A percentile compares a stretch with the other conserved stretches of the same genome.
These are phyloP conservation scores for Ogataea sp. DNA, from an alignment of 805 yeast species.

Conservation along the genomic window DNA sequence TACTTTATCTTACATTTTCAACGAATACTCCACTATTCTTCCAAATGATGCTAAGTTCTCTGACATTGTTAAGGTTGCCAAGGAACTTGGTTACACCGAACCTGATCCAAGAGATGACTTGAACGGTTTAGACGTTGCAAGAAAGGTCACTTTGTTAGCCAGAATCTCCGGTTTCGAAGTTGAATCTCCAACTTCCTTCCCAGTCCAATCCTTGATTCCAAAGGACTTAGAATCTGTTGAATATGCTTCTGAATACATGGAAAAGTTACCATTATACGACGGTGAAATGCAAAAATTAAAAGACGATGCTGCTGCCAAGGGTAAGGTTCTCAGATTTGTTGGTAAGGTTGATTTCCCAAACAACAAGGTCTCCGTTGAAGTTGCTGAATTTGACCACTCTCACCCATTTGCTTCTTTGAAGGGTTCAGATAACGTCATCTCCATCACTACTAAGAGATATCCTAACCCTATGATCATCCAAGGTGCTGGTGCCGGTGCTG, in stretches of 20 bases:
- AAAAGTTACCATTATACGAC: slow-evolving; percentile 77
- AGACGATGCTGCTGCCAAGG: slow-evolving; percentile 71
- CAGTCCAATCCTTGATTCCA: slow-evolving; percentile 91
- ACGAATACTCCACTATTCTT: slow-evolving; percentile 73
- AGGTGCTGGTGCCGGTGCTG: slow-evolving; percentile 93
- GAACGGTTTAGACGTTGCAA: slow-evolving; percentile 96
- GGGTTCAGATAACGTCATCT: slow-evolving; percentile 94
- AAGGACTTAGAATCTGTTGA: slow-evolving; percentile 66
- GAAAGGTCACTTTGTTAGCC: slow-evolving; percentile 94
- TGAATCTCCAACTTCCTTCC: slow-evolving; percentile 85
- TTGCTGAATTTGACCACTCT: slow-evolving; percentile 75
- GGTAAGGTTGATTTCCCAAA: slow-evolving; percentile 79
- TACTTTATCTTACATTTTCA: slow-evolving; percentile 89
- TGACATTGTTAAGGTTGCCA: slow-evolving; percentile 83
- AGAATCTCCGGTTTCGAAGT: slow-evolving; percentile 84
- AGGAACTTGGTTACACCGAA: slow-evolving; percentile 90
- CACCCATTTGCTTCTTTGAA: slow-evolving; percentile 95
- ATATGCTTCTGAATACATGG: slow-evolving; percentile 72
- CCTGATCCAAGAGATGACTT: slow-evolving; percentile 99
- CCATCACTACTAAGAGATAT: slow-evolving; percentile 88
- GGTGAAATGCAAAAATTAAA: slow-evolving; percentile 68
- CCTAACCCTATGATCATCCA: slow-evolving; percentile 89
- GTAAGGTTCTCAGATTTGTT: slow-evolving; percentile 87
- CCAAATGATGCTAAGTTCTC: slow-evolving; percentile 68
- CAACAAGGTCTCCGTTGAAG: slow-evolving; percentile 73